phyloP scores from a whole-genome alignment of 768 basidiomycete genomes.

The Clitopilus passeckerianus region DNA sequence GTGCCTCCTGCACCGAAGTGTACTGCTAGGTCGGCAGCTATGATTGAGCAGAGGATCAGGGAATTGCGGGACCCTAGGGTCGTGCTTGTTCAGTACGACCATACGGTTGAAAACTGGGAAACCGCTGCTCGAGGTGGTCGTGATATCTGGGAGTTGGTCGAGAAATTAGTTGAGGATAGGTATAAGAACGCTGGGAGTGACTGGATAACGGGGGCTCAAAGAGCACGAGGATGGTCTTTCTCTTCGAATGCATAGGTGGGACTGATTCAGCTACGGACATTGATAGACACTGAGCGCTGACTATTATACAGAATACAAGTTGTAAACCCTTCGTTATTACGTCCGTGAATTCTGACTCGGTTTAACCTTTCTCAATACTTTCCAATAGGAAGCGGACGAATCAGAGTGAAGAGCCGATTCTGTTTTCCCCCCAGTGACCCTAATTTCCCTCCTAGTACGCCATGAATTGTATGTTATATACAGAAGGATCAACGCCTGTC shows the following conservation, averaged over 20 bases:
- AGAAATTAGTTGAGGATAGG: constrained; percentile 12
- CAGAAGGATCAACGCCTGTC: background rate
- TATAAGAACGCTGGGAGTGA: background rate
- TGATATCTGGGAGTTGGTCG: constrained; percentile 16
- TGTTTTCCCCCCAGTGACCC: no score
- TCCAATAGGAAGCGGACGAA: no score
- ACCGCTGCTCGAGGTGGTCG: constrained; percentile 4
- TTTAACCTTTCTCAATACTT: no score
- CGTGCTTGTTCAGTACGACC: constrained; percentile 11
- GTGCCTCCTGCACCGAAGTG: constrained; percentile 11
- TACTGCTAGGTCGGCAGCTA: background rate
- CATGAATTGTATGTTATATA: no score
- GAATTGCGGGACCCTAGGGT: constrained; percentile 16
- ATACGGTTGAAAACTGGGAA: constrained; percentile 13
- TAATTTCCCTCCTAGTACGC: no score
- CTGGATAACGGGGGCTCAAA: background rate
- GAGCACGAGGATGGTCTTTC: background rate
- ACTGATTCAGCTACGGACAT: no score
- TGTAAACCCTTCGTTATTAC: no score
- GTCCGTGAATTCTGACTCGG: no score
- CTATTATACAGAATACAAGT: no score
- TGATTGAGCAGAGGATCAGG: constrained; percentile 12
- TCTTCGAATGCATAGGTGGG: background rate
- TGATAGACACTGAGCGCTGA: no score
- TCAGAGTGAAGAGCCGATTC: no score